Base-by-base conservation (phyloP, 2,329 filamentous ascomycete genomes). In the Aspergillus phoenicis region DNA sequence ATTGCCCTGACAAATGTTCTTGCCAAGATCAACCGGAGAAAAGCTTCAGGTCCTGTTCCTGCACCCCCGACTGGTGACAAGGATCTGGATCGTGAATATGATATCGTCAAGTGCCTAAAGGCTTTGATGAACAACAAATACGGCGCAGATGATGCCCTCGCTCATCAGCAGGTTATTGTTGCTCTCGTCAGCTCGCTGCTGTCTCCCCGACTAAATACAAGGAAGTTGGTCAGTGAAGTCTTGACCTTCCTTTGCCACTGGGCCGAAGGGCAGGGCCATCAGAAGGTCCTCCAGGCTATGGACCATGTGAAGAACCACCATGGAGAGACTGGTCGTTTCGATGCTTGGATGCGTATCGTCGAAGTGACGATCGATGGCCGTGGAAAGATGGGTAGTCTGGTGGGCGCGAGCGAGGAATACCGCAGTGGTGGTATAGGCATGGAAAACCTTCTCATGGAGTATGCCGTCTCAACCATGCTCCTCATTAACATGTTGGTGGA, bases 41-140 rank as follows among this genome's bases (percentile, higher is more conserved):
- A 91, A 70, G 88, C 86, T 24, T 85, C 87, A 59, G 91, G 91
- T 5, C 90, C 91, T 2, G 85, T 87, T 3, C 85, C 86, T 24
- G 85, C 87, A 5, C 77, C 82, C 36, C 86, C 82, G 28, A 78
- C 80, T 76, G 85, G 81, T 60, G 92, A 96, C 69, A 92, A 90
- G 75, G 91, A 94, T 72, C 83, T 95, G 53, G 93, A 97, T 72
- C 87, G 90, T 68, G 93, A 97, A 79, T 98, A 98, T 75, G 95
- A 98, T 73, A 97, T 99, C 64, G 87, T 97, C 74, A 99, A 99
- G 80, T 98, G 95, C 80, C 80, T 99, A 61, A 98, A 98, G 81
- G 93, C 93, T 33, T 80, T 98, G 60, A 96, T 98, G 90, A 99
- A 99, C 86, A 99, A 97, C 85, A 97, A 97, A 76, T 98, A 96